Evolutionary conservation across 176 grass and related monocot genomes (phyloP).

Genomic region (Coix lacrymajobi): DNA sequence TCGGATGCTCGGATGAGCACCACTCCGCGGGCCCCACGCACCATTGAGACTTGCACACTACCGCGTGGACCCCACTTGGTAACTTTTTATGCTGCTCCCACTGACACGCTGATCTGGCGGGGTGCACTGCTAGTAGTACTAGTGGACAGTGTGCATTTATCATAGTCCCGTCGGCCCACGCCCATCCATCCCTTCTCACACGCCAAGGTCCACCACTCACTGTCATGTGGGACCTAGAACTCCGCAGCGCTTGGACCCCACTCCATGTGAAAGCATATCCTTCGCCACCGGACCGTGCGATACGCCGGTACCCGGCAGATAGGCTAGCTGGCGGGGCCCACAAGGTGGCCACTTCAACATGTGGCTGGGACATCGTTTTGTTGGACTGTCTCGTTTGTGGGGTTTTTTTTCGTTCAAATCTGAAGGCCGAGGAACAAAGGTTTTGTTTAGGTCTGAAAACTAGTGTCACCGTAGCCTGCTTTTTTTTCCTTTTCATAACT

Average conservation of each 20-base stretch:
- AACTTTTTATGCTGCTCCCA: conserved; percentile 24
- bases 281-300: not conserved
- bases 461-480: no score
- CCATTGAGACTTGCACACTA: conserved; percentile 21
- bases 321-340: not conserved
- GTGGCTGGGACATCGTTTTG: not conserved
- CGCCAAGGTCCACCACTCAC: not conserved
- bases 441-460: no score
- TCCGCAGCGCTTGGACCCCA: not conserved
- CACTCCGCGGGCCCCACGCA: not conserved
- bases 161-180: not conserved
- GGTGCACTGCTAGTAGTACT: not conserved
- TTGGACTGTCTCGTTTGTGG: not conserved
- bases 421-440: not conserved
- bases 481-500: no score
- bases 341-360: not conserved
- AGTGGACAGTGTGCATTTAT: conserved; percentile 20
- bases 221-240: not conserved
- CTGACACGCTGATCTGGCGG: conserved; percentile 37
- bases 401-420: not conserved
- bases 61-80: not conserved
- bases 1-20: not conserved
- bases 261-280: not conserved
- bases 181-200: not conserved
- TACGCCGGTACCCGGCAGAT: no score